Evolutionary conservation across 495 filamentous ascomycete species (phyloP), one percentile per base, ranked within the genome.

Genomic region (Aspergillus biplanus): DNA sequence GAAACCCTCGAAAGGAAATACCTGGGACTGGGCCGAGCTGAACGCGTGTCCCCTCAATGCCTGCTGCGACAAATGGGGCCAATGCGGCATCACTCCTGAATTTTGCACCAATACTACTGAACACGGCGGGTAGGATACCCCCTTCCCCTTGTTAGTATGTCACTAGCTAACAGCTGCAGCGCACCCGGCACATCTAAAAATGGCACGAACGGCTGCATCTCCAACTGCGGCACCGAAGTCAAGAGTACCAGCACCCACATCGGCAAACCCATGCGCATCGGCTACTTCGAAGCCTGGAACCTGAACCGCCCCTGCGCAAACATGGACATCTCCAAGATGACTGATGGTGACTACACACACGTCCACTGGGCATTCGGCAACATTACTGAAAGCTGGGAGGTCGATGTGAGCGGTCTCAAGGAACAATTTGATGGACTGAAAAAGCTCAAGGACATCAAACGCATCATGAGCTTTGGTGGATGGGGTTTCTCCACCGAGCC

Each of bases 401-500:
- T 75, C 44, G 49, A 70, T 16, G 46, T 48, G 3, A 62, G 80
- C 27, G 62, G 39, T 4, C 61, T 60, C 8, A 37, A 39, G 5
- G 16, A 65, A 13, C 62, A 73, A 59, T 73, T 69, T 35, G 58
- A 71, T 1, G 21, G 56, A 27, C 75, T 79, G 58, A 62, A 58
- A 11, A 11, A 50, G 0, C 32, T 73, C 46, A 58, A 16, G 15
- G 58, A 37, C 1, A 21, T 71, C 8, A 78, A 79, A 52, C 61
- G 62, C 13, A 73, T 85, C 44, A 5, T 85, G 1, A 78, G 75
- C 0, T 72, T 85, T 54, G 82, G 82, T n/a, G 82, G 82, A 2
- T 83, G 81, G 81, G 61, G 49, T 0, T 81, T 78, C 58, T 79
- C 72, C 0, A 82, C 80, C 0, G 65, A 70, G 15, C 56, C 62